phyloP scores from a whole-genome alignment of 2,329 filamentous ascomycete genomes.

The Ciborinia camelliae region DNA sequence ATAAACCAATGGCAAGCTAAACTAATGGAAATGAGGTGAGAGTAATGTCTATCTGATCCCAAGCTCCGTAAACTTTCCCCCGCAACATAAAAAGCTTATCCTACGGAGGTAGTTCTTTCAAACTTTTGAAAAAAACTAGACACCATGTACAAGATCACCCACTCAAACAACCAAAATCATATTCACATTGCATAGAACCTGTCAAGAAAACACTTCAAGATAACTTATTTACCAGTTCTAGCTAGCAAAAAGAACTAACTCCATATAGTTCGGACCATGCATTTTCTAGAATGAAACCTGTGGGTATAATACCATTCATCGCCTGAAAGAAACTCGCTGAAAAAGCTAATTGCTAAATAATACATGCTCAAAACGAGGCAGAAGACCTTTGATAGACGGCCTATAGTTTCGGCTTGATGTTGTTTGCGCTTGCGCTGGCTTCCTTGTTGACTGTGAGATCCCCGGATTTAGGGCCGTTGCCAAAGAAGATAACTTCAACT shows the following conservation, averaged over 20 bases:
- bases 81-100: background rate
- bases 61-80: background rate
- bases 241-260: background rate
- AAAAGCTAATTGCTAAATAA: conserved; percentile 5
- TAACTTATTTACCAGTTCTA: background rate
- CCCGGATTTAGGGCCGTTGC: conserved; percentile 71
- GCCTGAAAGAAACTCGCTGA: background rate
- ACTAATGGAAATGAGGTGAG: no score
- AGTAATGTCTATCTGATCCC: background rate
- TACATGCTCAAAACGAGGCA: background rate
- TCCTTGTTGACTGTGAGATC: conserved; percentile 82
- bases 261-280: background rate
- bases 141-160: background rate
- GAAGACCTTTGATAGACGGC: background rate
- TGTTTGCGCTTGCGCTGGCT: conserved; percentile 59
- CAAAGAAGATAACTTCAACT: conserved; percentile 98
- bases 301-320: conserved; percentile 8
- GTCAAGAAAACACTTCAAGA: background rate
- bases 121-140: background rate
- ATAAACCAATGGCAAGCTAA: no score
- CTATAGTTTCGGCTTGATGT: conserved; percentile 37
- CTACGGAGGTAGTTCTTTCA: background rate
- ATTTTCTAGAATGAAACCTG: background rate
- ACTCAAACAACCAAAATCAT: background rate
- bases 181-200: background rate